Evolutionary conservation across 169 alveolate species (phyloP).

Genomic region (Perkinsus marinus): DNA sequence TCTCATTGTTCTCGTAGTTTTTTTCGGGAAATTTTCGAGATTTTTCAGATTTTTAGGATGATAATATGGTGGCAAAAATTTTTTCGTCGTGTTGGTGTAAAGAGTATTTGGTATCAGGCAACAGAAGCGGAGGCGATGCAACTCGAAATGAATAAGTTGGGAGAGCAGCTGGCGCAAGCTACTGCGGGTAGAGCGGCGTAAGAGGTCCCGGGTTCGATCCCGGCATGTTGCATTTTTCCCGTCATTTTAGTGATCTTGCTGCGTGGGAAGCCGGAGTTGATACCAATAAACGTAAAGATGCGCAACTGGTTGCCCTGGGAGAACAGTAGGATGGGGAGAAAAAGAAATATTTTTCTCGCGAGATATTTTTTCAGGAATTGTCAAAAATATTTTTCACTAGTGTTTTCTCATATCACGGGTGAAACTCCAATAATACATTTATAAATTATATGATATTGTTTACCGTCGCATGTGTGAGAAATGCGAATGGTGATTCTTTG

Average conservation of each 20-base stretch:
- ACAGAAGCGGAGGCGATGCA: slow-evolving; percentile 76
- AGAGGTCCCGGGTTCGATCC: neutral
- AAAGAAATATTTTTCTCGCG: no score
- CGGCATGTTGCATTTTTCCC: neutral
- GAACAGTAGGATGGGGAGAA: neutral
- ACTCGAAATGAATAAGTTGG: slow-evolving; percentile 69
- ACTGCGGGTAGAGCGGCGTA: neutral
- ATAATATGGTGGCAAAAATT: neutral
- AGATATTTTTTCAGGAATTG: no score
- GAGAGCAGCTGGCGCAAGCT: slow-evolving; percentile 51
- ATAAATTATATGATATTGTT: no score
- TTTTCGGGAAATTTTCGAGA: no score
- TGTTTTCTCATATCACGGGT: no score
- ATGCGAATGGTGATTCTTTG: neutral
- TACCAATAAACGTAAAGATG: neutral
- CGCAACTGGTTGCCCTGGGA: neutral
- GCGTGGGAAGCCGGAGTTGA: neutral
- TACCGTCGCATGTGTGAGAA: no score
- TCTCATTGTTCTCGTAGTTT: no score
- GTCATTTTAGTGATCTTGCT: neutral
- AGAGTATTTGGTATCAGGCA: no score
- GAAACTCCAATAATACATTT: no score
- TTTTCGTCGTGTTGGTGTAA: neutral
- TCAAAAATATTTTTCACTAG: no score
- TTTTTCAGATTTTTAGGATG: neutral